Percentiles rank a stretch among this genome's conserved stretches.
Evolutionary conservation across 1,284 basidiomycete genomes (phyloP).

Genomic region (Fistulinella cinereoalba): DNA sequence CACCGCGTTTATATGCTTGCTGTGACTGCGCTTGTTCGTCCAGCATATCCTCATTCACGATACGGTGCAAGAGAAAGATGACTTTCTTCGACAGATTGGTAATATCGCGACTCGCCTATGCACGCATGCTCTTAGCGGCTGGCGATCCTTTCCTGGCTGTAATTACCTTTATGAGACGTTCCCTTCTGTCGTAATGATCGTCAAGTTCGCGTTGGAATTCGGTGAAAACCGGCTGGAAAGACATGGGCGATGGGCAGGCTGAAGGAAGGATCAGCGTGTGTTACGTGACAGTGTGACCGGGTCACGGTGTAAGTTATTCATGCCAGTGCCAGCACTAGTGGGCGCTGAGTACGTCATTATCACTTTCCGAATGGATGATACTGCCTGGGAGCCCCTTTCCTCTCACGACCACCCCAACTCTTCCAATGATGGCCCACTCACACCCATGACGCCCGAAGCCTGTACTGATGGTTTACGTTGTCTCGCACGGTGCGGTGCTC

Average conservation of each 20-base stretch:
- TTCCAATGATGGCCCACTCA: too few relatives aligned
- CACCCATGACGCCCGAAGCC: too few relatives aligned
- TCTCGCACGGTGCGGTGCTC: too few relatives aligned
- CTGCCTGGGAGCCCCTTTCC: too few relatives aligned
- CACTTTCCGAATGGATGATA: too few relatives aligned
- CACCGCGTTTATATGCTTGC: conserved; percentile 55
- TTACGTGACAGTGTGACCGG: too few relatives aligned
- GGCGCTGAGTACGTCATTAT: too few relatives aligned
- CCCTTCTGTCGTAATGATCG: conserved; percentile 69
- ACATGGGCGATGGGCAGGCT: conserved; percentile 10
- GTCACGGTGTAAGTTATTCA: too few relatives aligned
- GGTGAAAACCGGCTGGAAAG: conserved; percentile 46
- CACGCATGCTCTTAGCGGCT: not conserved
- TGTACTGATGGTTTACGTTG: too few relatives aligned
- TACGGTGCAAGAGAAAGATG: conserved; percentile 91
- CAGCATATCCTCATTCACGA: conserved; percentile 50
- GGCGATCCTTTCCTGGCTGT: conserved; percentile 1
- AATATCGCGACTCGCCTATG: conserved; percentile 76
- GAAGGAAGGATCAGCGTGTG: too few relatives aligned
- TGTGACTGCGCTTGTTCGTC: conserved; percentile 35
- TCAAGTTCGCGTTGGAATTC: conserved; percentile 70
- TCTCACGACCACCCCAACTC: too few relatives aligned
- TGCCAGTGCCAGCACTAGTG: too few relatives aligned
- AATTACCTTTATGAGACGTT: conserved; percentile 79
- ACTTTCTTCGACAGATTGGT: conserved; percentile 93